These are phyloP conservation scores for Rhynchosporium secalis DNA, from an alignment of 2,329 filamentous ascomycete species.

Conservation along the genomic window DNA sequence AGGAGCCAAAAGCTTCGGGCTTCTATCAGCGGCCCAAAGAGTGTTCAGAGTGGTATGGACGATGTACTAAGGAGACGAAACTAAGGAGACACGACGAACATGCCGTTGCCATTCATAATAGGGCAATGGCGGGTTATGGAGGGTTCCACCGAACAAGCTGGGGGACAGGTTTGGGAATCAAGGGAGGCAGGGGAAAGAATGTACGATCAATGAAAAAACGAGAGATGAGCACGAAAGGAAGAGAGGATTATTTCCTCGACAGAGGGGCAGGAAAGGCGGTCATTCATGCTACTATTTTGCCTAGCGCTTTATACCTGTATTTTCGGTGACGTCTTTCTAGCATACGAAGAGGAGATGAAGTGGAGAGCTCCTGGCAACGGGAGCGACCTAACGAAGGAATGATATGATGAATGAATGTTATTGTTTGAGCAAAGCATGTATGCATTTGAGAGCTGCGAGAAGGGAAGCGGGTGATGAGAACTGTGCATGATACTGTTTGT, in stretches of 20 bases:
- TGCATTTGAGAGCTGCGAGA: not conserved
- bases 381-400: constrained; percentile 13
- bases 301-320: not conserved
- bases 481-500: not conserved
- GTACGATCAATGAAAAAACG: constrained; percentile 12
- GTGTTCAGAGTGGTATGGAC: constrained; percentile 36
- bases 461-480: not conserved
- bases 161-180: too few relatives aligned
- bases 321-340: constrained; percentile 5
- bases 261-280: not conserved
- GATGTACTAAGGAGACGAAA: constrained; percentile 32
- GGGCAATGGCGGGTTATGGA: not conserved
- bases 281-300: constrained; percentile 2
- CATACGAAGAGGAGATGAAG: not conserved
- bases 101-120: not conserved
- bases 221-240: constrained; percentile 8
- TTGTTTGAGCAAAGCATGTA: not conserved
- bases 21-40: constrained; percentile 60
- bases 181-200: not conserved
- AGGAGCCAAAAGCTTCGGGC: constrained; percentile 57
- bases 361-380: not conserved
- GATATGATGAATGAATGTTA: constrained; percentile 12
- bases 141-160: not conserved
- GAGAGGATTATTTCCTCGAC: constrained; percentile 5
- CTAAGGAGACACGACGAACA: not conserved